Conservation (phyloP, 257 asterid species). For the Gentiana straminea region DNA sequence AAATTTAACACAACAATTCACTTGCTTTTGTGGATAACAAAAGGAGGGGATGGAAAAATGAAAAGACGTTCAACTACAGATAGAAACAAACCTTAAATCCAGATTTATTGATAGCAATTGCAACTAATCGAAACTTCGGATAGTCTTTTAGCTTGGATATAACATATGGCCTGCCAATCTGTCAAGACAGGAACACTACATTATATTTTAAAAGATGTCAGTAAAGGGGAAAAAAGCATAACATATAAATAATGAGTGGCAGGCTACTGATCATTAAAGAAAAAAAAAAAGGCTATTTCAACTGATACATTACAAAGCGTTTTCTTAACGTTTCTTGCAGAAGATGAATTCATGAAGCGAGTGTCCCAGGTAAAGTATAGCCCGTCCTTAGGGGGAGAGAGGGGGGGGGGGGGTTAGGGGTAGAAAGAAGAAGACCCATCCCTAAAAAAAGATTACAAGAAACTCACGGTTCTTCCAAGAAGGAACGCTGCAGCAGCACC, state of each 20-base stretch:
- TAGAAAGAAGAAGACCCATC: background rate
- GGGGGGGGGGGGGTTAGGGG: too few relatives aligned
- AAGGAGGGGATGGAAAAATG: background rate
- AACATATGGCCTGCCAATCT: conserved; percentile 91
- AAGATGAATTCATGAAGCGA: too few relatives aligned
- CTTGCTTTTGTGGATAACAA: background rate
- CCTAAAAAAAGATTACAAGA: background rate
- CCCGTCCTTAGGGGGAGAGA: background rate
- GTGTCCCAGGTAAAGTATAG: too few relatives aligned
- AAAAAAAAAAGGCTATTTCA: too few relatives aligned
- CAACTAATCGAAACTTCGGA: conserved; percentile 86
- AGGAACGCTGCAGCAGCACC: conserved; percentile 97
- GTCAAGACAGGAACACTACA: conserved; percentile 11
- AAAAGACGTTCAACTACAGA: background rate
- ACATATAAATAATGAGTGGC: background rate
- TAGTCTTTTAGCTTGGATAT: conserved; percentile 86
- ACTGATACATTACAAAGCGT: too few relatives aligned
- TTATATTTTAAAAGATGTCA: background rate
- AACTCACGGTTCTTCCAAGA: conserved; percentile 90
- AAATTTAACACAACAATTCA: background rate
- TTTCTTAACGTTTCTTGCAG: too few relatives aligned
- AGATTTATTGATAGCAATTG: conserved; percentile 70
- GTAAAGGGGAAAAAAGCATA: background rate
- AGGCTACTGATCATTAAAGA: too few relatives aligned
- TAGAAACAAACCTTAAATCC: conserved; percentile 67